Percentiles rank a stretch among this genome's conserved stretches.
Evolutionary conservation across 441 rosid genomes (phyloP).

Genomic region (Erodium texanum): DNA sequence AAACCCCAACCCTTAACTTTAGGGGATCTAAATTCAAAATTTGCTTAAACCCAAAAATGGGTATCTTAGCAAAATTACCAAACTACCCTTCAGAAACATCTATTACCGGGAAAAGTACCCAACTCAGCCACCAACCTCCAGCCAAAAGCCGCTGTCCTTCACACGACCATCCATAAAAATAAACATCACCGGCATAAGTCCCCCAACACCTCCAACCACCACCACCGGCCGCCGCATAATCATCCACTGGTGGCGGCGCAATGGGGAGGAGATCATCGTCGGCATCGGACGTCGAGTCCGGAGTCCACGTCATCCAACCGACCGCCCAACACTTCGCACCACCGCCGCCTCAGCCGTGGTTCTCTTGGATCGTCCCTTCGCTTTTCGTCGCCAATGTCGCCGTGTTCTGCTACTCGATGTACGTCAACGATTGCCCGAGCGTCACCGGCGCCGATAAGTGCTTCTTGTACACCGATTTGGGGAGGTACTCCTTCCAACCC

Average conservation of each 20-base stretch:
- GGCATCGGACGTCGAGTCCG: neutral
- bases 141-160: neutral
- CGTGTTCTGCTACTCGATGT: conserved; percentile 50
- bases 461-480: conserved; percentile 33
- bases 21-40: too few relatives aligned
- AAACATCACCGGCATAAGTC: too few relatives aligned
- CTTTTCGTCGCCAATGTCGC: conserved; percentile 34
- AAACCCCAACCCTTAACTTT: too few relatives aligned
- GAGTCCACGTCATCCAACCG: neutral
- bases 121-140: neutral
- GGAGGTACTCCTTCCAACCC: conserved; percentile 66
- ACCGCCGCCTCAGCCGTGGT: neutral
- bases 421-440: conserved; percentile 57
- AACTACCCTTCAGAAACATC: neutral
- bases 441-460: conserved; percentile 30
- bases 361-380: conserved; percentile 54
- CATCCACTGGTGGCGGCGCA: neutral
- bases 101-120: neutral
- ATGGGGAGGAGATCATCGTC: conserved; percentile 1
- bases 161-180: too few relatives aligned
- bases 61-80: too few relatives aligned
- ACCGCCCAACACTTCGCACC: neutral
- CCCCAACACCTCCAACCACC: neutral
- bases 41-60: too few relatives aligned
- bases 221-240: neutral